Evolutionary conservation across 2,329 filamentous ascomycete genomes (phyloP).

Genomic region (Fusarium sp.): DNA sequence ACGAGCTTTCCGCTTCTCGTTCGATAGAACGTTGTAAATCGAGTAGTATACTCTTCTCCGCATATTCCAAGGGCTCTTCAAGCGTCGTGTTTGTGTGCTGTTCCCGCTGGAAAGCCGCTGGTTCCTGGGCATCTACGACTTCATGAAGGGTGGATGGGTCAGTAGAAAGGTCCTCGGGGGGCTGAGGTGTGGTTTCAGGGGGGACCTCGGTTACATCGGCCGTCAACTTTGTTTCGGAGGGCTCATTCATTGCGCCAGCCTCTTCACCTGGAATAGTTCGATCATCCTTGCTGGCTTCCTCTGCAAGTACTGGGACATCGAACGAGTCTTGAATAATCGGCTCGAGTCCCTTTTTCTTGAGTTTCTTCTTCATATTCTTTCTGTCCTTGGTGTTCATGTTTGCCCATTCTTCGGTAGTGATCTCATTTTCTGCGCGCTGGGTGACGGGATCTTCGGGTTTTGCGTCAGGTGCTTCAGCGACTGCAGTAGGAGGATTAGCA

Average conservation of each 20-base stretch:
- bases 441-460: not conserved
- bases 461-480: not conserved
- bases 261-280: not conserved
- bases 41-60: not conserved
- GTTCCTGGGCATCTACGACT: not conserved
- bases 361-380: constrained; percentile 41
- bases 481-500: not conserved
- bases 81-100: not conserved
- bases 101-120: not conserved
- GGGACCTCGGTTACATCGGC: not conserved
- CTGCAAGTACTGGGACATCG: not conserved
- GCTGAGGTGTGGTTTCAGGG: not conserved
- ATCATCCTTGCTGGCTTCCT: not conserved
- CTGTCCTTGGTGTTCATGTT: constrained; percentile 36
- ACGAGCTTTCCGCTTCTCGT: not conserved
- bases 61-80: constrained; percentile 2
- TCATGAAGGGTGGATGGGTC: not conserved
- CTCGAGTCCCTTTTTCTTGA: constrained; percentile 39
- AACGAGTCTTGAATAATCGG: constrained; percentile 28
- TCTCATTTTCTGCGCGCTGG: constrained; percentile 37
- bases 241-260: not conserved
- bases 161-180: not conserved
- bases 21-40: not conserved
- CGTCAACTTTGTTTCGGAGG: not conserved
- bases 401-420: constrained; percentile 37